Conservation (phyloP, 1,284 basidiomycete genomes). For the Apiotrichum sp. region DNA sequence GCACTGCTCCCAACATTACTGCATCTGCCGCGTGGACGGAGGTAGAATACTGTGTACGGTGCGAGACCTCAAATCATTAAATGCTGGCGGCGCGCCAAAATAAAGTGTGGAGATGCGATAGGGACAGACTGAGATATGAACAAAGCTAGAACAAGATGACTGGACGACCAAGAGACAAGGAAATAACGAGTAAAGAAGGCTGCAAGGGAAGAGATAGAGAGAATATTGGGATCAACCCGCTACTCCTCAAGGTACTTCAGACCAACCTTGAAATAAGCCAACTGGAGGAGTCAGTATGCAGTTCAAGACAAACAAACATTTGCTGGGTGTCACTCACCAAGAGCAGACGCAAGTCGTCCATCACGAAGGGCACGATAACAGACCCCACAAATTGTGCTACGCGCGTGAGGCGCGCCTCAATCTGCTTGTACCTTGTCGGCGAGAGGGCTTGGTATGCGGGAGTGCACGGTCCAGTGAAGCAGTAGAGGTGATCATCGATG, state of each 20-base stretch:
- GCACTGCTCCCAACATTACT: too few species aligned
- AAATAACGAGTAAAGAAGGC: background rate
- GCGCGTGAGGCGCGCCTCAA: slow-evolving; percentile 70
- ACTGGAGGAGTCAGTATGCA: slow-evolving; percentile 11
- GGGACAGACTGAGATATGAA: too few species aligned
- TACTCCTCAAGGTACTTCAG: slow-evolving; percentile 36
- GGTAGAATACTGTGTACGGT: too few species aligned
- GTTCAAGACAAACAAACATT: background rate
- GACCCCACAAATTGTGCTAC: slow-evolving; percentile 84
- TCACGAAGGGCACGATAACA: slow-evolving; percentile 84
- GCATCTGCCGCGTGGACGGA: too few species aligned
- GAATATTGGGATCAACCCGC: background rate
- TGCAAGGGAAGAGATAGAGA: background rate
- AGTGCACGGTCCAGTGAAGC: slow-evolving; percentile 57
- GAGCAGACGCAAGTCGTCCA: slow-evolving; percentile 60
- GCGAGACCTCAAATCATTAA: too few species aligned
- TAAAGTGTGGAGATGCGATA: too few species aligned
- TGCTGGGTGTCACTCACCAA: slow-evolving; percentile 57
- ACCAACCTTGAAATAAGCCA: slow-evolving; percentile 37
- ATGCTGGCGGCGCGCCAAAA: too few species aligned
- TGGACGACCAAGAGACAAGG: background rate
- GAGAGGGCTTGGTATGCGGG: slow-evolving; percentile 63
- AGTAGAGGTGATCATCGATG: slow-evolving; percentile 79
- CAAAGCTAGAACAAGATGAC: too few species aligned
- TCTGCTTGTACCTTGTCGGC: slow-evolving; percentile 55